Conservation (phyloP, 495 filamentous ascomycete species). For the Talaromyces ruber region DNA sequence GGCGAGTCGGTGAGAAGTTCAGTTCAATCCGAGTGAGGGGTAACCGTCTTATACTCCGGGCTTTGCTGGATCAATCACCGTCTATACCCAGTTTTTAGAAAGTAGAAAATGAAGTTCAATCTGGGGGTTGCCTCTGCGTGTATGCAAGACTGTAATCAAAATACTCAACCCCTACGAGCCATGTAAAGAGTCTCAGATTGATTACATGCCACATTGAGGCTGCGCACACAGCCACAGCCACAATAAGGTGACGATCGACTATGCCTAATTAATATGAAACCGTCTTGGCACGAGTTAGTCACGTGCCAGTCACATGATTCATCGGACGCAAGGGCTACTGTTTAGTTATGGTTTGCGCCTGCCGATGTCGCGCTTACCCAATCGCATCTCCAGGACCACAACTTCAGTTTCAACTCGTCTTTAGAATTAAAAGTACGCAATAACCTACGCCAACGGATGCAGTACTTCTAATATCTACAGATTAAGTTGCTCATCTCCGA, state of each 20-base stretch:
- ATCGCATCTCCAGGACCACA: background rate
- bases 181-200: background rate
- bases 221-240: slow-evolving; percentile 1
- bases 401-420: background rate
- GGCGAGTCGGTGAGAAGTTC: slow-evolving; percentile 1
- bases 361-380: slow-evolving; percentile 5
- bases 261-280: background rate
- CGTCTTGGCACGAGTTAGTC: background rate
- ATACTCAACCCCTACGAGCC: background rate
- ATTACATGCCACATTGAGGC: background rate
- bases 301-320: background rate
- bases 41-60: background rate
- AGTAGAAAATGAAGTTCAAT: background rate
- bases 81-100: background rate
- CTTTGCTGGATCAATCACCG: background rate
- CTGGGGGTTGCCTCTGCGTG: background rate
- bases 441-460: background rate
- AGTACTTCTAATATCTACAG: background rate
- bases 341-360: background rate
- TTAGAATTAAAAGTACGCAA: background rate
- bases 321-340: background rate
- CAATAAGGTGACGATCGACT: background rate
- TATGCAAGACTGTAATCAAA: background rate
- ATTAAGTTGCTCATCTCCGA: background rate
- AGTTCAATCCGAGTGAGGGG: background rate